Percentiles rank a stretch among this genome's conserved stretches.
These are phyloP conservation scores for Botrytis porri DNA, from an alignment of 2,329 filamentous ascomycete species.

Conservation along the genomic window DNA sequence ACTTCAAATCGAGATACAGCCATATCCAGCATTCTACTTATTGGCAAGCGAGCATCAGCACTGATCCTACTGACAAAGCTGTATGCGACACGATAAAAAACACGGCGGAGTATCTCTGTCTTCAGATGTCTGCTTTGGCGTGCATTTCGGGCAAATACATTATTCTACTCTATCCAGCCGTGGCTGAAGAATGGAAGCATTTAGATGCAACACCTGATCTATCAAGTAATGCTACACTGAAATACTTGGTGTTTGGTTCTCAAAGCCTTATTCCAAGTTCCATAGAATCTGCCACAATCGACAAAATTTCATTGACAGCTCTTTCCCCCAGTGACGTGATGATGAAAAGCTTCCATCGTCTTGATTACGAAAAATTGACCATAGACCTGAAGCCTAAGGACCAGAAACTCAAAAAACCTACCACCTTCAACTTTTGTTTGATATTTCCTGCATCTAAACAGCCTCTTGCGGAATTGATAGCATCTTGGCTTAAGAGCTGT, in stretches of 20 bases:
- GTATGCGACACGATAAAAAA: constrained; percentile 22
- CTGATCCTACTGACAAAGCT: constrained; percentile 18
- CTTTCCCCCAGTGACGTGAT: constrained; percentile 6
- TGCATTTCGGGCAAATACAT: constrained; percentile 23
- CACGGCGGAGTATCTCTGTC: constrained; percentile 27
- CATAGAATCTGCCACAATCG: not conserved
- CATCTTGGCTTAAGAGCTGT: constrained; percentile 45
- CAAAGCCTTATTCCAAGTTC: not conserved
- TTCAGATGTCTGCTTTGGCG: constrained; percentile 28
- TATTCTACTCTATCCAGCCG: constrained; percentile 32
- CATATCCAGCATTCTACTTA: constrained; percentile 14
- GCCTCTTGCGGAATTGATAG: constrained; percentile 42
- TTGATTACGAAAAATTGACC: constrained; percentile 28
- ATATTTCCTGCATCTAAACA: constrained; percentile 45
- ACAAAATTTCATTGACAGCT: not conserved
- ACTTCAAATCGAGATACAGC: constrained; percentile 27
- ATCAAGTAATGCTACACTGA: constrained; percentile 22
- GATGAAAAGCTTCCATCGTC: constrained; percentile 25
- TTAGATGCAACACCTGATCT: constrained; percentile 23
- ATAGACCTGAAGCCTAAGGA: constrained; percentile 13
- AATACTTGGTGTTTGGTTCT: constrained; percentile 32
- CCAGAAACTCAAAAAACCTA: constrained; percentile 14
- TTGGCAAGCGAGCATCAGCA: constrained; percentile 25
- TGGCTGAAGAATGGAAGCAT: constrained; percentile 34
- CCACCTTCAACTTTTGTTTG: constrained; percentile 45